Base-by-base conservation (phyloP, 441 rosid species). In the Melianthus villosus region DNA sequence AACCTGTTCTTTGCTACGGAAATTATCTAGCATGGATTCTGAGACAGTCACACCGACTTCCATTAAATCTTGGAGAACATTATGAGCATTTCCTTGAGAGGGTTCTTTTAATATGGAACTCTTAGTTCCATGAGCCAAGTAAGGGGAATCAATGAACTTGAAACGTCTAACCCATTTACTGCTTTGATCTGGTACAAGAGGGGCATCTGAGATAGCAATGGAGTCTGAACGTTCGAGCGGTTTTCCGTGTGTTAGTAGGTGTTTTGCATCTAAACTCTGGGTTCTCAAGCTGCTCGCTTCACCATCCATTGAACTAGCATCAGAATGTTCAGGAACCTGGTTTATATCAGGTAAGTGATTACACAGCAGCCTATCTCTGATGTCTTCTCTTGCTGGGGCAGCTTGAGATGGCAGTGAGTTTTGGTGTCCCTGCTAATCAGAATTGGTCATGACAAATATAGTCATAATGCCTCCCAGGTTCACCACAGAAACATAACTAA, bases 111-210 rank as follows among this genome's bases (percentile, higher is more conserved):
- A 39, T 44, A 53, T 48, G 29, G 48, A 57, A 57, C 53, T 63
- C 66, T 62, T 65, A 42, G 81, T 62, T 48, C 68, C 82, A 40
- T 40, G 43, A 25, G 53, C 60, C 22, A 51, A 44, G 30, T 72
- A 45, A 38, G 38, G 61, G 1, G 69, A 54, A 37, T 46, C 39
- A 53, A 42, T 62, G 41, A 60, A 50, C 68, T 71, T 82, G 30
- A 82, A 82, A 48, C 96, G 96, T 60, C 79, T 82, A 63, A 91
- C 67, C 96, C 98, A 81, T 58, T 76, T 62, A 42, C 62, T 69
- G 66, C 59, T 58, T 7, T 75, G 73, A 30, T 73, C 91, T 3
- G 44, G 44, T 34, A 45, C 63, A 25, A 33, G 18, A 10, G 17
- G 43, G 49, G 28, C 59, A 31, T 50, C 45, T 9, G 53, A 51